Evolutionary conservation across 2,329 filamentous ascomycete species (phyloP).

Genomic region (Beauveria pseudobassiana): DNA sequence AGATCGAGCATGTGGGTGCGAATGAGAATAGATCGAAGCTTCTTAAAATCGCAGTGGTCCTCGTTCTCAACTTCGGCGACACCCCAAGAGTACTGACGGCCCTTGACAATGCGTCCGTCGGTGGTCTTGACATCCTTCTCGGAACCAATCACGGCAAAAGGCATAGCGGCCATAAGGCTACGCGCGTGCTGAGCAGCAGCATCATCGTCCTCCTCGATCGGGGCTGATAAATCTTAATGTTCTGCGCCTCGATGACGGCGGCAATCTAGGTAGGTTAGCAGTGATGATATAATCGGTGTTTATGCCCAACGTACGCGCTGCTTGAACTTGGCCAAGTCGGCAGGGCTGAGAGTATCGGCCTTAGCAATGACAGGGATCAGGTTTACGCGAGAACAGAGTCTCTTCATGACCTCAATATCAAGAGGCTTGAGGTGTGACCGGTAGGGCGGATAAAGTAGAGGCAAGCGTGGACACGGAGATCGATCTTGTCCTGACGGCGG

Average conservation of each 20-base stretch:
- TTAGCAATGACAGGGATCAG: constrained; percentile 97
- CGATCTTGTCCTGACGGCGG: constrained; percentile 95
- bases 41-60: constrained; percentile 99
- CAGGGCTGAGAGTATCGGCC: constrained; percentile 92
- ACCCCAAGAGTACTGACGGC: constrained; percentile 98
- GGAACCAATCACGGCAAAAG: constrained; percentile 96
- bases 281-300: neutral
- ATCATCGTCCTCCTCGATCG: constrained; percentile 96
- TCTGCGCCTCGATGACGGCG: constrained; percentile 92
- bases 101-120: constrained; percentile 96
- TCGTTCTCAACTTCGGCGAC: constrained; percentile 99
- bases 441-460: constrained; percentile 99
- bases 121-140: constrained; percentile 98
- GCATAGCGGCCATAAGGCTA: constrained; percentile 93
- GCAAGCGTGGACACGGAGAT: constrained; percentile 96
- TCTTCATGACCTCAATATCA: constrained; percentile 99
- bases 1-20: constrained; percentile 99
- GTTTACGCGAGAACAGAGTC: constrained; percentile 95
- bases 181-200: constrained; percentile 91
- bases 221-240: constrained; percentile 99
- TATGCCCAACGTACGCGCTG: constrained; percentile 59
- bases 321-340: constrained; percentile 91
- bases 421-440: constrained; percentile 97
- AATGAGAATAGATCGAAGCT: constrained; percentile 96
- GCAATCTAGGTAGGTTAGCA: constrained; percentile 59